A percentile compares a stretch with the other conserved stretches of the same genome.
These are phyloP conservation scores for Starmerella bombicola DNA, from an alignment of 805 yeast genomes.

Conservation along the genomic window DNA sequence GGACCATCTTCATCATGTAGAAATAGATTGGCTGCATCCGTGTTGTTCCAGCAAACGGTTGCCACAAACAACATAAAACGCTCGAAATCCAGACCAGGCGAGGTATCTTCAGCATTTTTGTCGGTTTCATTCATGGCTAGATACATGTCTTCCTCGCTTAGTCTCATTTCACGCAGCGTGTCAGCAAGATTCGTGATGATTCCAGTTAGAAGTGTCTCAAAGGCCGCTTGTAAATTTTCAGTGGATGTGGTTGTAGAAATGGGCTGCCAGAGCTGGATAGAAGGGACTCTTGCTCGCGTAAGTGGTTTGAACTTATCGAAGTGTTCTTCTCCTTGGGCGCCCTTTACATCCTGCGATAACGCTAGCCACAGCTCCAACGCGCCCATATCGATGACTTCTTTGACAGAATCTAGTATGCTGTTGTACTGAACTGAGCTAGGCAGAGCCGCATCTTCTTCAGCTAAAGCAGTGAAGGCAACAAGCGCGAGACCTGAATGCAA, in stretches of 20 bases:
- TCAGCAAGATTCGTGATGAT: constrained; percentile 31
- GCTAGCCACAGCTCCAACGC: constrained; percentile 32
- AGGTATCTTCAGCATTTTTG: constrained; percentile 6
- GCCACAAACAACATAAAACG: constrained; percentile 68
- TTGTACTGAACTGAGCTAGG: constrained; percentile 1
- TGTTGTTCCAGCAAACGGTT: constrained; percentile 52
- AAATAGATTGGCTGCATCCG: constrained; percentile 42
- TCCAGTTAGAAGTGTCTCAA: constrained; percentile 24
- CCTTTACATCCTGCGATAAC: constrained; percentile 27
- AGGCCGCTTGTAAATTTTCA: constrained; percentile 14
- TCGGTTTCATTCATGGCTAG: constrained; percentile 21
- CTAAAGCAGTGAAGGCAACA: constrained; percentile 16
- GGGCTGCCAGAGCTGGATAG: constrained; percentile 12
- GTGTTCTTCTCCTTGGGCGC: constrained; percentile 7
- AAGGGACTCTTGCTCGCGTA: constrained; percentile 27
- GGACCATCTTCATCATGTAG: constrained; percentile 60
- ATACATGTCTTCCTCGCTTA: constrained; percentile 30
- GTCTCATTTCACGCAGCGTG: constrained; percentile 31
- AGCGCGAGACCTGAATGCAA: constrained; percentile 25
- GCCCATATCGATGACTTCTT: constrained; percentile 28
- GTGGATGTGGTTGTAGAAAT: constrained; percentile 7
- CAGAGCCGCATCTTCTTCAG: constrained; percentile 10
- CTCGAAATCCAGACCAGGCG: constrained; percentile 69
- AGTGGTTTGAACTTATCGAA: constrained; percentile 8
- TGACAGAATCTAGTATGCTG: constrained; percentile 20